These are phyloP conservation scores for Spergularia azorica DNA, from an alignment of 179 eudicot species.

Conservation along the genomic window DNA sequence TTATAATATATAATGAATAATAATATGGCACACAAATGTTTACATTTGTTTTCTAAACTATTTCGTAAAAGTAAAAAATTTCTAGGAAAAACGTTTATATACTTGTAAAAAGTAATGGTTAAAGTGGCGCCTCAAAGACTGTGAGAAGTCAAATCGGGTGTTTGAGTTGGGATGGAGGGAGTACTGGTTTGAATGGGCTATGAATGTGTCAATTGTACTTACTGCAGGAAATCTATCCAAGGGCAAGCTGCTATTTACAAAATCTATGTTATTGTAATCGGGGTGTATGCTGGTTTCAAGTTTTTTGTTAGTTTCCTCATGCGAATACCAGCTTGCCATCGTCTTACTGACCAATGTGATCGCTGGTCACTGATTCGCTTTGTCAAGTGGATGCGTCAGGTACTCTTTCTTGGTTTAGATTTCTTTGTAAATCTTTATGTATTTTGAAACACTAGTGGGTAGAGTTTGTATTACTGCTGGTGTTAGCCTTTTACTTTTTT, in stretches of 20 bases:
- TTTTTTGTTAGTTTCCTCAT: conserved; percentile 69
- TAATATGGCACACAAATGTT: no score
- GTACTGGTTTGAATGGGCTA: neutral
- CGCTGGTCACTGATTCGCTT: conserved; percentile 67
- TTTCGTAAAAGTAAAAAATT: no score
- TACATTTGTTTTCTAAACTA: no score
- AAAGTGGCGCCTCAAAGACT: no score
- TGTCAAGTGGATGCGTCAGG: conserved; percentile 99
- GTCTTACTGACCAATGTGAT: conserved; percentile 71
- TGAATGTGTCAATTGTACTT: conserved; percentile 20
- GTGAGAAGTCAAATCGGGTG: no score
- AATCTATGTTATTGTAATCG: conserved; percentile 66
- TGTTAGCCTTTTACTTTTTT: neutral
- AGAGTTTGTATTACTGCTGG: neutral
- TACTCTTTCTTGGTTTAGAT: conserved; percentile 23
- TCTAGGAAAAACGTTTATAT: no score
- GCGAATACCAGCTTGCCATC: conserved; percentile 90
- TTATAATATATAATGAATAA: no score
- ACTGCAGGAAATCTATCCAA: conserved; percentile 74
- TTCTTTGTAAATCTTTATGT: neutral
- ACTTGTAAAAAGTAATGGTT: no score
- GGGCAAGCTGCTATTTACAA: conserved; percentile 56
- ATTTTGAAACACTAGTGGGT: neutral
- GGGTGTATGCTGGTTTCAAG: conserved; percentile 81
- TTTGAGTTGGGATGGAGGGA: neutral